Evolutionary conservation across 2,329 filamentous ascomycete genomes (phyloP), one percentile per base, ranked within the genome.

Genomic region (Hymenoscyphus infarciens): DNA sequence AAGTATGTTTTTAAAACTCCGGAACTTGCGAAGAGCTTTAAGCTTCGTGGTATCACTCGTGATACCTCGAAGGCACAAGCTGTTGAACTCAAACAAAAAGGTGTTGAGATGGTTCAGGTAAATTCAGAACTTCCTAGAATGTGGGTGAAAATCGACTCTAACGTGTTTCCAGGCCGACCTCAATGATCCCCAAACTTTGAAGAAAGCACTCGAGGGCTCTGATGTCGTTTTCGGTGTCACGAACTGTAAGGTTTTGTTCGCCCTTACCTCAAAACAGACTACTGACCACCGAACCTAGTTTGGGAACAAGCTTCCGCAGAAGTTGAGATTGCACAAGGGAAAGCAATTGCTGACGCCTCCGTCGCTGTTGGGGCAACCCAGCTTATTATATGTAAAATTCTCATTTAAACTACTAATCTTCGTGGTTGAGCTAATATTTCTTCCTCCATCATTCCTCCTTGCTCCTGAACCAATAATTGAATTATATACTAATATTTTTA

Each of bases 11-110:
- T 83, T 7, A 74, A 74, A 39, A 77, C 83, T 66, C 67, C 77
- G 1, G 68, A 71, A 1, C 75, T 84, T 19, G 80, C 79, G 1
- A 68, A 76, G 53, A 68, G 78, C 59, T 85, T 77, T 74, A 78
- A 74, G 53, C 75, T 85, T 61, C 79, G 81, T 2, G 81, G 73
- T 61, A 72, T 83, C 61, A 83, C 80, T 8, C 77, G 81, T 11
- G 76, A 82, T 70, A 68, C 73, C 0, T 73, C 72, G 27, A 79
- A 79, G 65, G 72, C 75, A 0, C 70, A 74, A 4, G 76, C 78
- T n/a, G 66, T 77, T 58, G 73, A 68, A 0, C 74, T 83, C 19
- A 71, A 55, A 1, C 71, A 76, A 54, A 57, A 35, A 10, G 33
- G 57, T 11, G 67, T 74, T 35, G 72, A 77, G 59, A 67, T 77